Evolutionary conservation across 306 rosid species (phyloP), one percentile per base, ranked within the genome.

Genomic region (Hippophae rhamnoides): DNA sequence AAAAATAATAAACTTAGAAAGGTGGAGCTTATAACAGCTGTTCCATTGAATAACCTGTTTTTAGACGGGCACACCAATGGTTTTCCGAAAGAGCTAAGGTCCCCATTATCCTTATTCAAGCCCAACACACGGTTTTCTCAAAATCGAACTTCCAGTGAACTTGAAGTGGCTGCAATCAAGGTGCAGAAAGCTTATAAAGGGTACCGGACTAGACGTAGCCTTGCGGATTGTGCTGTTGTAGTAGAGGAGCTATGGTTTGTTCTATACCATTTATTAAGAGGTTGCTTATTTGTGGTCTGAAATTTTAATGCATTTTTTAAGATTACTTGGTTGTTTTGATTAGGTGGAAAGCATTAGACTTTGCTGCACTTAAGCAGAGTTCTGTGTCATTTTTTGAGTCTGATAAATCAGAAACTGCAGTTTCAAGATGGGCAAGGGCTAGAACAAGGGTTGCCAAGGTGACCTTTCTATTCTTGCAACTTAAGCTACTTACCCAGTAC

Each of bases 371-470:
- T 12, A 69, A 60, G 54, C 58, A 69, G 63, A 73, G 82, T 40
- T 82, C 88, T 26, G 63, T 79, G 40, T 82, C 94, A 47, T 74
- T 81, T 53, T 84, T 77, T 54, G 76, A 77, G 23, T 74, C 82
- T 27, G 78, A 75, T 57, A 82, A 75, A 66, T 74, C 94, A 49
- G 88, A 90, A 79, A 77, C 90, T 8, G 89, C 80, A 1, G 40
- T 76, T 58, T 83, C 94, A 9, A 82, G 79, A 75, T 90, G 95
- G 97, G 73, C 90, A 13, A 71, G 95, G 60, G 94, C 90, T 1
- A 79, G 80, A 64, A 85, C 80, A 12, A 77, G 80, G 75, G 95
- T 86, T 69, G 97, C 97, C 54, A 90, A 84, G 97, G 97, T 89
- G 55, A 59, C 13, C 5, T 41, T 57, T 52, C 47, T 43, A 2